These are phyloP conservation scores for Phoma sp. DNA, from an alignment of 2,329 filamentous ascomycete genomes.

Conservation along the genomic window DNA sequence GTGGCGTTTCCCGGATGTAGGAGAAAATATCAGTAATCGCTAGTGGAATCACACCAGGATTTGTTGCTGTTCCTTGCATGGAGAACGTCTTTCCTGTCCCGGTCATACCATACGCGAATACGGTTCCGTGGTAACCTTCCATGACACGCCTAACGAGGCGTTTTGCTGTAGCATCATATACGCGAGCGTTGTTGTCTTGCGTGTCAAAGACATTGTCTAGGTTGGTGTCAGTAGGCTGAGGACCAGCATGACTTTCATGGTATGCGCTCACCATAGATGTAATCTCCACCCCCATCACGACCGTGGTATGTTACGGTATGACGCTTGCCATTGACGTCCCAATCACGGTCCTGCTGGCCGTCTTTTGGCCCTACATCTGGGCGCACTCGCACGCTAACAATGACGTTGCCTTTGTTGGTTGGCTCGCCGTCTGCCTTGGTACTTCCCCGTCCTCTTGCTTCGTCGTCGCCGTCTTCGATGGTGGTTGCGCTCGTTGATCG, in stretches of 20 bases:
- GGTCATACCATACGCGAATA: conserved; percentile 99
- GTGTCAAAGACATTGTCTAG: conserved; percentile 95
- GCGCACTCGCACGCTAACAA: conserved; percentile 92
- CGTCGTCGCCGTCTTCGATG: conserved; percentile 79
- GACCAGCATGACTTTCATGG: conserved; percentile 17
- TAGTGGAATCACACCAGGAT: conserved; percentile 93
- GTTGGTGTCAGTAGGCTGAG: conserved; percentile 21
- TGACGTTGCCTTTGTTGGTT: conserved; percentile 75
- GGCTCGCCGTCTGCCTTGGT: conserved; percentile 37
- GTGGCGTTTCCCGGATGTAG: conserved; percentile 95
- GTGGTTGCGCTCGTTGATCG: conserved; percentile 88
- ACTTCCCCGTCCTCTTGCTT: conserved; percentile 57
- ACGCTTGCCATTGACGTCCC: conserved; percentile 86
- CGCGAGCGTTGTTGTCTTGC: conserved; percentile 90
- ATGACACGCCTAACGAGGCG: conserved; percentile 94
- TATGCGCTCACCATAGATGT: conserved; percentile 78
- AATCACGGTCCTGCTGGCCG: conserved; percentile 77
- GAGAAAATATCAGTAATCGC: conserved; percentile 99
- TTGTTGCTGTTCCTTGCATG: conserved; percentile 97
- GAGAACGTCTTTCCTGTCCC: conserved; percentile 99
- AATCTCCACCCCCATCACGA: conserved; percentile 85
- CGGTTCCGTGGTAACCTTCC: conserved; percentile 98
- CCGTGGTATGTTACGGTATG: conserved; percentile 84
- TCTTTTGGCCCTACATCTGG: conserved; percentile 75
- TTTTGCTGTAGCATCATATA: conserved; percentile 94